phyloP scores from a whole-genome alignment of 2,329 filamentous ascomycete species.

The Aureobasidium uvarum region DNA sequence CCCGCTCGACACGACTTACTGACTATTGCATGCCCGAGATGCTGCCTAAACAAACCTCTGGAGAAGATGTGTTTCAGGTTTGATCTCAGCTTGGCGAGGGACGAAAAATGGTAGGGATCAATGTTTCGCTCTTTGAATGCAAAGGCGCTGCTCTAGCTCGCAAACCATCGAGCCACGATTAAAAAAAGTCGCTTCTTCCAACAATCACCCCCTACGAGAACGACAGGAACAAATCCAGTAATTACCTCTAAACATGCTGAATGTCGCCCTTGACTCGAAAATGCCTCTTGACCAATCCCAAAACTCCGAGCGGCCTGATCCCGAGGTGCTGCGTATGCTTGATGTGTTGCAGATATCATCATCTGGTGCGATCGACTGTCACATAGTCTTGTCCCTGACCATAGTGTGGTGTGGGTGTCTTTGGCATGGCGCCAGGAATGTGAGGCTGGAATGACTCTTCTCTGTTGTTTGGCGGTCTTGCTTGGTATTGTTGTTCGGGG shows the following conservation, averaged over 20 bases:
- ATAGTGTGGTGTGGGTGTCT: conserved; percentile 37
- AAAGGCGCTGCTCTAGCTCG: neutral
- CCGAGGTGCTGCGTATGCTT: neutral
- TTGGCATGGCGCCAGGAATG: conserved; percentile 39
- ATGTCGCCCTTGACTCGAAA: neutral
- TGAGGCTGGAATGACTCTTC: conserved; percentile 26
- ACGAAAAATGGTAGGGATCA: neutral
- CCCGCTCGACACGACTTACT: neutral
- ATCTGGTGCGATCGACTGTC: conserved; percentile 38
- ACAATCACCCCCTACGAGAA: neutral
- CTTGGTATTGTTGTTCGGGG: neutral
- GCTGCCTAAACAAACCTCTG: neutral
- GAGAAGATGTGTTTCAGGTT: neutral
- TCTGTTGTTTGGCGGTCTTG: conserved; percentile 22
- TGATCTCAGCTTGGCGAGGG: neutral
- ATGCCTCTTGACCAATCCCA: conserved; percentile 2
- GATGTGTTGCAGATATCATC: neutral
- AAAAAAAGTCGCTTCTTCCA: neutral
- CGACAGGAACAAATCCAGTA: neutral
- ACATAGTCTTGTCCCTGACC: conserved; percentile 39
- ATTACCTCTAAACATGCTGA: too few relatives aligned
- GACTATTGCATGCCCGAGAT: neutral
- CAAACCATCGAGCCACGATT: neutral
- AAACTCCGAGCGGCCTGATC: conserved; percentile 3
- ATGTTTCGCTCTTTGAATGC: neutral